Conservation (phyloP, 2,329 filamentous ascomycete genomes). For the Talaromyces sp. region DNA sequence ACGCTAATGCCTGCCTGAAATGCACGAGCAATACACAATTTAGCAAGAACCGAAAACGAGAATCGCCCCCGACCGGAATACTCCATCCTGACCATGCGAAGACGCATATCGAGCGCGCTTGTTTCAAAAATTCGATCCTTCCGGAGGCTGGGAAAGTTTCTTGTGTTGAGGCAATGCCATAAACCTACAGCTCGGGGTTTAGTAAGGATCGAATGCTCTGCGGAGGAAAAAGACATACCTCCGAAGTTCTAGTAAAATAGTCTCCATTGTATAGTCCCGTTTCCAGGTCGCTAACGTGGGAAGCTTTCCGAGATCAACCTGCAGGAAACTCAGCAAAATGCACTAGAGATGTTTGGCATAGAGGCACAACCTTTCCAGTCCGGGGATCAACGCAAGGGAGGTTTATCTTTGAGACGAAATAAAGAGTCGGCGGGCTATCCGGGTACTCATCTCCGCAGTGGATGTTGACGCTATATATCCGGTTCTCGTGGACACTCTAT, state of each 20-base stretch:
- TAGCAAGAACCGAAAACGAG: constrained; percentile 16
- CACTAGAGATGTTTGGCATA: background rate
- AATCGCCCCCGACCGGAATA: constrained; percentile 19
- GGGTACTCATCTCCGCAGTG: constrained; percentile 89
- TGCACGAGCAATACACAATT: constrained; percentile 29
- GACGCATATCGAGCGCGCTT: constrained; percentile 14
- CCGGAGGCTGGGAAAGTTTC: constrained; percentile 89
- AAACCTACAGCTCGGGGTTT: constrained; percentile 55
- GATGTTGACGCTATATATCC: constrained; percentile 97
- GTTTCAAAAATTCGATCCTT: constrained; percentile 63
- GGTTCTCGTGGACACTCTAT: constrained; percentile 93
- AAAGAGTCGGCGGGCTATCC: constrained; percentile 79
- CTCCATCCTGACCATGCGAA: constrained; percentile 22
- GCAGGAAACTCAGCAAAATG: constrained; percentile 4
- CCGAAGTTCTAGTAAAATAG: constrained; percentile 78
- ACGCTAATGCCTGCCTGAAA: constrained; percentile 29
- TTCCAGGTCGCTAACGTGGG: constrained; percentile 88
- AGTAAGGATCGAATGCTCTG: constrained; percentile 14
- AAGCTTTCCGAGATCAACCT: constrained; percentile 79
- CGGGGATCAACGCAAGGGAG: constrained; percentile 84
- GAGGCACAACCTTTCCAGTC: constrained; percentile 62
- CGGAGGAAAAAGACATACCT: constrained; percentile 48
- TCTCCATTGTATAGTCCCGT: constrained; percentile 92
- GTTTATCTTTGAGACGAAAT: constrained; percentile 93
- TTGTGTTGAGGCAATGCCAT: constrained; percentile 92